phyloP scores from a whole-genome alignment of 2,329 filamentous ascomycete genomes.

The Paraphoma sp. region DNA sequence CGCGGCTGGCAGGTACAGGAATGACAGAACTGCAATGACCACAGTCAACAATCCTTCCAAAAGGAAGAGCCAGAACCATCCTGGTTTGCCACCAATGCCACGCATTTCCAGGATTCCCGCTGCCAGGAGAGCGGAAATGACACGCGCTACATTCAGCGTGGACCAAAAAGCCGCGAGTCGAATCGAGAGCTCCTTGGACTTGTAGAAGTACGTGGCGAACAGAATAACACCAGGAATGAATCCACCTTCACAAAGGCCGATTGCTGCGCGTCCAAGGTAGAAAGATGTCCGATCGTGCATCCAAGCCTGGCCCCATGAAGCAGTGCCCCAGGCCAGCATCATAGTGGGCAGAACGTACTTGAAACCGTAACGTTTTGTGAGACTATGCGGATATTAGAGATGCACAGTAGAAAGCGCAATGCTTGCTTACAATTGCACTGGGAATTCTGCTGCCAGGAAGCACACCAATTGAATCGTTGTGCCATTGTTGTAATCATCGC shows the following conservation, averaged over 20 bases:
- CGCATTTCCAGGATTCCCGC: conserved; percentile 61
- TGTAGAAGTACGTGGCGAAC: conserved; percentile 79
- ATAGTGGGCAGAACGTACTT: conserved; percentile 52
- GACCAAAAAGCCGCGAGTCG: conserved; percentile 75
- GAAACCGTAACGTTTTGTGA: conserved; percentile 53
- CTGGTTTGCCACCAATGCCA: conserved; percentile 56
- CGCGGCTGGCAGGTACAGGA: conserved; percentile 49
- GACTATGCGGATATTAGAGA: conserved; percentile 33
- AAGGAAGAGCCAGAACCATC: conserved; percentile 64
- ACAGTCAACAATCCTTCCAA: conserved; percentile 44
- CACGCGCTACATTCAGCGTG: conserved; percentile 63
- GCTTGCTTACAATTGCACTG: conserved; percentile 32
- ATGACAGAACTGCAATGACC: conserved; percentile 36
- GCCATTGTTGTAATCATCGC: conserved; percentile 44
- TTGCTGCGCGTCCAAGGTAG: conserved; percentile 49
- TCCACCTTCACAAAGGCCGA: conserved; percentile 53
- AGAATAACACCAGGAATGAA: conserved; percentile 70
- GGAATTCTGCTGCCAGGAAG: conserved; percentile 69
- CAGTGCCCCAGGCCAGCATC: conserved; percentile 53
- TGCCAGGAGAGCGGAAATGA: conserved; percentile 62
- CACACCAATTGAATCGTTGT: conserved; percentile 74
- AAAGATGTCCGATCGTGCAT: conserved; percentile 58
- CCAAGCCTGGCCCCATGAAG: conserved; percentile 71
- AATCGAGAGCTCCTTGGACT: conserved; percentile 69
- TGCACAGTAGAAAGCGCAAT: not conserved